Evolutionary conservation across 208 protist genomes (phyloP).

Genomic region (Trypanosoma cruzi): DNA sequence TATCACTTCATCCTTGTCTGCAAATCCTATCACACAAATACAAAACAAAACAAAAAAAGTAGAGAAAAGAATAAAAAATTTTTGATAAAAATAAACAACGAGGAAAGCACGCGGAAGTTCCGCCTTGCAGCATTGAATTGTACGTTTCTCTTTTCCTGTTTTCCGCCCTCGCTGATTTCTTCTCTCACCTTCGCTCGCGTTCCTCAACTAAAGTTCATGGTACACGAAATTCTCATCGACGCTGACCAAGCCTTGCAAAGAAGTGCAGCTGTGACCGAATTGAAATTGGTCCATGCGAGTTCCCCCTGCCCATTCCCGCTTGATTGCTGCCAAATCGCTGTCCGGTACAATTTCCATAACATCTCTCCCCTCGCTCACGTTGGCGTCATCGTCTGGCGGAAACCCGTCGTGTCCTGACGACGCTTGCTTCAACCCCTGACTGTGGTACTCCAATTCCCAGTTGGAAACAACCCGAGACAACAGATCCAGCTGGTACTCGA

Average conservation of each 20-base stretch:
- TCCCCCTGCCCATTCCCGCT: slow-evolving; percentile 52
- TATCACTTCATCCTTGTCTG: background rate
- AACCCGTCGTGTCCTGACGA: slow-evolving; percentile 24
- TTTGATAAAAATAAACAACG: background rate
- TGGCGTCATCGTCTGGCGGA: slow-evolving; percentile 15
- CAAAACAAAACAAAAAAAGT: slow-evolving; percentile 2
- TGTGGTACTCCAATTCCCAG: slow-evolving; percentile 77
- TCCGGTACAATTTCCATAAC: slow-evolving; percentile 33
- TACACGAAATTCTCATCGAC: slow-evolving; percentile 84
- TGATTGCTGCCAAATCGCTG: slow-evolving; percentile 50
- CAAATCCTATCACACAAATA: background rate
- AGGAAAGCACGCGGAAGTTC: background rate
- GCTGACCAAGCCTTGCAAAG: slow-evolving; percentile 61
- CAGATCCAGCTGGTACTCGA: slow-evolving; percentile 73
- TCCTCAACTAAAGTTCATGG: slow-evolving; percentile 62
- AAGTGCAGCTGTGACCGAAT: slow-evolving; percentile 7
- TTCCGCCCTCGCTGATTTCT: background rate
- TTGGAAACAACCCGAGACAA: slow-evolving; percentile 80
- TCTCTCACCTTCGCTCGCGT: background rate
- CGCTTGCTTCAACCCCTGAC: slow-evolving; percentile 32
- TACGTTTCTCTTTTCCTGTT: background rate
- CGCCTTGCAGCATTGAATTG: background rate
- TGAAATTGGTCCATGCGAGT: background rate
- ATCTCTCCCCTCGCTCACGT: slow-evolving; percentile 38
- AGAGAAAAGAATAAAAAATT: background rate